phyloP scores from a whole-genome alignment of 257 asterid genomes.

The Solanum sitiens region DNA sequence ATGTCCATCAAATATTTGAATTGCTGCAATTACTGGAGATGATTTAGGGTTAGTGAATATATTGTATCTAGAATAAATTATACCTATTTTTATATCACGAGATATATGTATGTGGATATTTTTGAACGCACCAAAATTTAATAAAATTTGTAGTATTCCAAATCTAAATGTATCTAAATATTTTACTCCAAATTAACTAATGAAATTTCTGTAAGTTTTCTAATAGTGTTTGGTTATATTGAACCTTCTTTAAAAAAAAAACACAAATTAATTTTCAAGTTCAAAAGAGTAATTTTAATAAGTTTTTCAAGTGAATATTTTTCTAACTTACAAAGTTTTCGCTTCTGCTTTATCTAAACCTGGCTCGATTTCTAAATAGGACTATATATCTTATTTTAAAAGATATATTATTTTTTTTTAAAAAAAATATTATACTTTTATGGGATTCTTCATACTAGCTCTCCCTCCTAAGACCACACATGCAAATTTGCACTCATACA shows the following conservation, averaged over 20 bases:
- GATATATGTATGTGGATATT: no score
- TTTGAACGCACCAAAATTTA: no score
- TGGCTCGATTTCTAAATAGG: neutral
- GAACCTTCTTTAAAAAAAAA: no score
- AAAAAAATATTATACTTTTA: no score
- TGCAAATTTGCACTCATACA: neutral
- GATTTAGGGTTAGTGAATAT: no score
- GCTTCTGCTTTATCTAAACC: neutral
- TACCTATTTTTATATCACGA: no score
- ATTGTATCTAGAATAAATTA: neutral
- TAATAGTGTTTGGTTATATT: no score
- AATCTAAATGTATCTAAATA: neutral
- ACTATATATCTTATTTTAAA: no score
- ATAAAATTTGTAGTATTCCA: neutral
- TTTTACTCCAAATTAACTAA: neutral
- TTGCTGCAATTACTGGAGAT: no score
- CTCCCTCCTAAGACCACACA: neutral
- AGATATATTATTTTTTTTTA: no score
- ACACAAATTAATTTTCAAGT: neutral
- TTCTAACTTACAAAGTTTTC: neutral
- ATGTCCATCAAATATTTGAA: no score
- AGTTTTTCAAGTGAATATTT: neutral
- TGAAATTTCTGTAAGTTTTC: neutral
- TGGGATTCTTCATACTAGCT: no score
- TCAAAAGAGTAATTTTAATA: neutral